Base-by-base conservation (phyloP, 2,329 filamentous ascomycete genomes). In the Colletotrichum lini region DNA sequence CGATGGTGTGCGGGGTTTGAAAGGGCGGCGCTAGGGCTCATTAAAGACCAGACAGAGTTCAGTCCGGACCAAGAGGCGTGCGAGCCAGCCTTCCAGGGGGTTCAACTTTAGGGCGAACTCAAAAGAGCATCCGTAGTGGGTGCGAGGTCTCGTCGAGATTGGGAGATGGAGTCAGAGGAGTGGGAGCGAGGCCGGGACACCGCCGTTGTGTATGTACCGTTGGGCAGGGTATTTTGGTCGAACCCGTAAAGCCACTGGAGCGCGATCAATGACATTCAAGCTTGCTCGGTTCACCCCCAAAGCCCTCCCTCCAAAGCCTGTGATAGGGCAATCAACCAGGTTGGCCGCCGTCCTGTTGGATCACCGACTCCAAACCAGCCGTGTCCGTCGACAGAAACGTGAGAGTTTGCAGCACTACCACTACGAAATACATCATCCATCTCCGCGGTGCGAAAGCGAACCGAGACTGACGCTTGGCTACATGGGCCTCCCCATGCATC, bases 191-290 rank as follows among this genome's bases (percentile, higher is more conserved):
- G 35, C 44, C 35, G 35, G 44, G 52, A 45, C 47, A 44, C 50
- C 68, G 52, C 50, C 68, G 57, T 67, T 67, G 44, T 62, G 23
- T 26, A 18, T 62, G 23, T 26, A 18, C 40, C 42, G 54, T 70
- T 60, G 62, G 23, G 38, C 64, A 57, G 50, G 15, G 54, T 42
- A 18, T 30, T 62, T 49, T 35, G 3, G 16, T 57, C 35, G n/a
- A 57, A 7, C 6, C 53, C 18, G 42, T 23, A 26, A 4, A 42
- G 16, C 9, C 18, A 42, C 23, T 35, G 35, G 30, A 30, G 30
- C n/a, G 18, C n/a, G 38, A 45, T 16, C 35, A 45, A 47, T 10
- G 54, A 30, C 30, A 30, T 30, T 30, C 30, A 30, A 8, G 30
- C 3, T 30, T 26, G 26, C 8, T 30, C 8, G 30, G 30, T 7